Conservation (phyloP, 73 alveolate species). For the Symbiodinium pilosum region DNA sequence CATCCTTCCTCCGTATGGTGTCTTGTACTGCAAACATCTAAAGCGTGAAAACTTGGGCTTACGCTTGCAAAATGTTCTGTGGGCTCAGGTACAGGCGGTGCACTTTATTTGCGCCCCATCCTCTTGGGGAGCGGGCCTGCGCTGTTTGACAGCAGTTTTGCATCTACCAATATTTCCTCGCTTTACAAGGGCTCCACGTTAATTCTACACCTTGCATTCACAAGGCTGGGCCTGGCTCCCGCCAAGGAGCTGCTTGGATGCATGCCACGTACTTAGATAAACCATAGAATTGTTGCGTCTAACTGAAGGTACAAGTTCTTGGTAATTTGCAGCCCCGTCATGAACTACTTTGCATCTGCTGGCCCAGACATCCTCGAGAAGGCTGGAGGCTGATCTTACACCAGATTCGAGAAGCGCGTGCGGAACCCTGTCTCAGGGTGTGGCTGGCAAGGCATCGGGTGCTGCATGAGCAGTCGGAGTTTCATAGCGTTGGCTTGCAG, state of each 20-base stretch:
- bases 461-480: not conserved
- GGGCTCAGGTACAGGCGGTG: not conserved
- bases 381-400: not conserved
- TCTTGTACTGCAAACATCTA: not conserved
- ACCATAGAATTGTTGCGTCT: not conserved
- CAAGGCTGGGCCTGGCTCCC: not conserved
- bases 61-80: too few species aligned
- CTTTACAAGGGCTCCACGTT: too few species aligned
- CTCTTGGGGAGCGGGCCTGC: conserved; percentile 14
- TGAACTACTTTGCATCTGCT: conserved; percentile 1
- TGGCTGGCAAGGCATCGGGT: not conserved
- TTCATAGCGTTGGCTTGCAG: too few species aligned
- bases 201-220: too few species aligned
- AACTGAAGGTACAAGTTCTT: not conserved
- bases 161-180: too few species aligned
- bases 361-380: not conserved
- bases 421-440: not conserved
- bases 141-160: not conserved
- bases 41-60: too few species aligned
- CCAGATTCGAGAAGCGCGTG: not conserved
- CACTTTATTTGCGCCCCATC: conserved; percentile 28
- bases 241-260: conserved; percentile 11
- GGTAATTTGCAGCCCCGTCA: conserved; percentile 10
- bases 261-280: too few species aligned
- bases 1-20: not conserved